These are phyloP conservation scores for Pinus taeda DNA, from an alignment of 75 land plant species.

Conservation along the genomic window DNA sequence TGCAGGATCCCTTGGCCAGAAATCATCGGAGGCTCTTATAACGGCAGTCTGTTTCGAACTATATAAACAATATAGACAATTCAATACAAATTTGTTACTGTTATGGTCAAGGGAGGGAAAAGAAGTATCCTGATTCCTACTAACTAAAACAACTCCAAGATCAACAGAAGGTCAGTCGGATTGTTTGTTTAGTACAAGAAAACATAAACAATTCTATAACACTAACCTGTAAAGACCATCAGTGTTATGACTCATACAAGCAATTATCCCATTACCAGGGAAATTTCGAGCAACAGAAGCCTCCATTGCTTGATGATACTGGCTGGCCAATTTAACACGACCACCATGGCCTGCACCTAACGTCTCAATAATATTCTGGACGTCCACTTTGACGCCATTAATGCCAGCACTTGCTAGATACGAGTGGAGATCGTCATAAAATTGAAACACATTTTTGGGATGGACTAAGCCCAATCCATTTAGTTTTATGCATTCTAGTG, in stretches of 20 bases:
- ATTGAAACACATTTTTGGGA: slow-evolving; percentile 64
- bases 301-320: slow-evolving; percentile 80
- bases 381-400: slow-evolving; percentile 96
- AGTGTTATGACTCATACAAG: slow-evolving; percentile 97
- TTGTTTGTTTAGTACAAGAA: not conserved
- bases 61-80: slow-evolving; percentile 27
- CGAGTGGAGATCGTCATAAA: slow-evolving; percentile 84
- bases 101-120: slow-evolving; percentile 3
- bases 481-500: slow-evolving; percentile 43
- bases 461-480: slow-evolving; percentile 85
- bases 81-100: not conserved
- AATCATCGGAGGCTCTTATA: slow-evolving; percentile 84
- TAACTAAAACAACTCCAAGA: not conserved
- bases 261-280: slow-evolving; percentile 82
- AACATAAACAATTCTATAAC: not conserved
- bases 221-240: slow-evolving; percentile 83
- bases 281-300: slow-evolving; percentile 84
- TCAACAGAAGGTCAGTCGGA: not conserved
- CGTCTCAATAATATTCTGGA: slow-evolving; percentile 86
- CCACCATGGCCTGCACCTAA: slow-evolving; percentile 91
- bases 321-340: slow-evolving; percentile 65
- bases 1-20: slow-evolving; percentile 86
- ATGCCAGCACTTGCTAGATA: slow-evolving; percentile 85
- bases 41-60: slow-evolving; percentile 77
- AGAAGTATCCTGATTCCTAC: not conserved